A percentile compares a stretch with the other conserved stretches of the same genome.
Evolutionary conservation across 2,329 filamentous ascomycete genomes (phyloP).

Genomic region (Blastomyces percursus): DNA sequence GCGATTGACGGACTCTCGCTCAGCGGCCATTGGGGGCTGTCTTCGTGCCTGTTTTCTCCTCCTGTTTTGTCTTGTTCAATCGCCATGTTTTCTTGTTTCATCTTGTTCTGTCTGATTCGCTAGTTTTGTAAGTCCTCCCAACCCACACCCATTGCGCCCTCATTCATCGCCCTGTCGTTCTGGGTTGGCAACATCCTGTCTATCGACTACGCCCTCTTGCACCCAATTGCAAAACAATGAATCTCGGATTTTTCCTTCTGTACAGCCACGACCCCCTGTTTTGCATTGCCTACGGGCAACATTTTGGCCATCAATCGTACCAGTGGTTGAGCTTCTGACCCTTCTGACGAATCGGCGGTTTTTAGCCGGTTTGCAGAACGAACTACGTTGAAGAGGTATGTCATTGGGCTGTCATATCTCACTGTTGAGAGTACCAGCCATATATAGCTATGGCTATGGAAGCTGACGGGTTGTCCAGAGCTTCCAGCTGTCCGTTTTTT

Average conservation of each 20-base stretch:
- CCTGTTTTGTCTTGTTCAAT: background rate
- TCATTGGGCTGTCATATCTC: conserved; percentile 8
- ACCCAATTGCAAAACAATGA: conserved; percentile 27
- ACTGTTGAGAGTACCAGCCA: background rate
- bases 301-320: conserved; percentile 18
- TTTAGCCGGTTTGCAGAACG: conserved; percentile 5
- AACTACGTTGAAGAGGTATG: conserved; percentile 9
- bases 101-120: background rate
- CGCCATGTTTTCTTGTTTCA: background rate
- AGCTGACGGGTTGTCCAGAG: conserved; percentile 9
- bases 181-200: background rate
- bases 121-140: background rate
- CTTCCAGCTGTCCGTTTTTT: background rate
- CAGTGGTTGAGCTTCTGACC: conserved; percentile 14
- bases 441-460: conserved; percentile 2
- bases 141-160: background rate
- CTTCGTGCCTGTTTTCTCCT: background rate
- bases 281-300: conserved; percentile 12
- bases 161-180: background rate
- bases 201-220: conserved; percentile 18
- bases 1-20: background rate
- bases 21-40: conserved; percentile 4
- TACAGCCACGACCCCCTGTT: conserved; percentile 19
- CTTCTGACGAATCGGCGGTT: conserved; percentile 8
- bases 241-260: conserved; percentile 17